Evolutionary conservation across 208 protist genomes (phyloP), one percentile per base, ranked within the genome.

Genomic region (Jaenimonas drosophilae): DNA sequence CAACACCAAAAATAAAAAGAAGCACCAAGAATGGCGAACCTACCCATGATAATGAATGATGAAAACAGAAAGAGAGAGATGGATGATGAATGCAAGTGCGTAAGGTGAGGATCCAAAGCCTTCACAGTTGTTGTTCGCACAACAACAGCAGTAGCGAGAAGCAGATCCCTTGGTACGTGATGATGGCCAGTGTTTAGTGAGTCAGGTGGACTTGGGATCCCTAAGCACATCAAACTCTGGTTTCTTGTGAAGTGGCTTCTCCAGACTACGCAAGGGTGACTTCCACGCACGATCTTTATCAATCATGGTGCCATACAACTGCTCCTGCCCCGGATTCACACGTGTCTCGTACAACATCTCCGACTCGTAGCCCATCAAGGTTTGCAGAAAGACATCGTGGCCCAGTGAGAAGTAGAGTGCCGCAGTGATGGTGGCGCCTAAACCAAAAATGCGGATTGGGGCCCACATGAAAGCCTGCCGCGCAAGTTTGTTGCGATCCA

Each of bases 321-420:
- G 54, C 26, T 61, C 38, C 6, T 30, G 34, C 4, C 67, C 48
- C 11, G 81, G 86, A 47, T 94, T 90, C 19, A 90, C 86, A 29
- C 74, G 70, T 11, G 65, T 47, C 65, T 94, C 86, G 49, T 90
- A 90, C 54, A 87, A 68, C 78, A 88, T 90, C 61, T 94, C 86
- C 17, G 78, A 89, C 71, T 94, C 86, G 48, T 90, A 94, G 4
- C 86, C 86, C 19, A 90, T 58, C 23, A 94, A 41, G 5, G 55
- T 76, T 45, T 94, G 81, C 47, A 90, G 55, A 52, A 94, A 94
- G 28, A 54, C 23, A 59, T 94, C 86, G 60, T 94, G 77, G 0
- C 86, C 86, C 24, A 88, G 49, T 16, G 40, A 41, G 27, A 79
- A 77, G 71, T 94, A 94, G 34, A 81, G 52, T 0, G 48, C 30